Base-by-base conservation (phyloP, 345 rosid species). In the Eucalyptus brandiana region DNA sequence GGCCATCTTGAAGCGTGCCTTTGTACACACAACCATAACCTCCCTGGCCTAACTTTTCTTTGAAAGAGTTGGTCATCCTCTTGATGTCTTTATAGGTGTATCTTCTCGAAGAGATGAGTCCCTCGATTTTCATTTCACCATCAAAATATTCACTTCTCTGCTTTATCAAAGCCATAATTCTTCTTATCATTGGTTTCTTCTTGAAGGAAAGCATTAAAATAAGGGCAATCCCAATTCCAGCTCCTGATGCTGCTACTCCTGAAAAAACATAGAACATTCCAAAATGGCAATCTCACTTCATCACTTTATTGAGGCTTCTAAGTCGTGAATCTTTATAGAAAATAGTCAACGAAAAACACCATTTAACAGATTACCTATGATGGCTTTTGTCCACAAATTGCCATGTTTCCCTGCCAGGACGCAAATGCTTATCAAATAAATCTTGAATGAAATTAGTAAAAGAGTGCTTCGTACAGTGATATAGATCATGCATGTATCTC, bases 11-110 rank as follows among this genome's bases (percentile, higher is more conserved):
- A 34, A 91, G 10, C 80, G 87, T 93, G n/a, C 96, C 95, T 88
- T 89, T 72, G 67, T 89, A 91, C 17, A 92, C 90, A 3, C 80
- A 49, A 6, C 91, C 90, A 49, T 60, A 91, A 50, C 95, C 94
- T 54, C 95, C 94, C 45, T 91, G 51, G 17, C 96, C 96, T 24
- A 92, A 10, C 51, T 88, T 90, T 15, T 87, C 86, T 49, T 26
- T 47, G 32, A 92, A 94, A 2, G 92, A 91, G 49, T 87, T 81
- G 21, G 91, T 93, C 88, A 93, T 90, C 87, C 83, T 90, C 91
- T 91, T 89, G 16, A 93, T 86, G 2, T 91, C 56, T 19, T 83
- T 51, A 60, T 69, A 94, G 30, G 45, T 92, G 86, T 90, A 93
- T 14, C 51, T 49, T 49, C 51, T 49, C 0, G 51, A 49, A 49